Base-by-base conservation (phyloP, 768 basidiomycete species). In the Lactarius deliciosus region DNA sequence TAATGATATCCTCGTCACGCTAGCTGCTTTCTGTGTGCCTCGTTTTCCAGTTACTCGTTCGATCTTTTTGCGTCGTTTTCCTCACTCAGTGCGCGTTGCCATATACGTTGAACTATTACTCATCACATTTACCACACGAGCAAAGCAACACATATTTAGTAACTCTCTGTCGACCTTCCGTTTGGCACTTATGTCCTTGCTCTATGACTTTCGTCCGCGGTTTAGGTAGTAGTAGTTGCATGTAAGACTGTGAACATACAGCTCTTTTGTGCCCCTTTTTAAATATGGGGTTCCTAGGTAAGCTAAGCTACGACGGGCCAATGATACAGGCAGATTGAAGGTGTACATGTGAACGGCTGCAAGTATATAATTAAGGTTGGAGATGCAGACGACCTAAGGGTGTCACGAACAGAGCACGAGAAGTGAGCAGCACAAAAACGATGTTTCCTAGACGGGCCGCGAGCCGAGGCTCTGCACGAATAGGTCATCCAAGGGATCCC, bases 401-500 rank as follows among this genome's bases (percentile, higher is more conserved):
- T 59, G 34, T 60, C 40, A 63, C 32, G 36, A 40, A 54, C 53
- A 38, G 34, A 63, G 32, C 13, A 40, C 15, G n/a, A 22, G 47
- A 50, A 5, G 50, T 53, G 41, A 43, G 61, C 6, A 40, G n/a
- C 30, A 40, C 16, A 25, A 36, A 36, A 50, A 20, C 6, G 2
- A 32, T 34, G 58, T 25, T 60, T 62, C 61, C 63, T 56, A 67
- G 13, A 62, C 59, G 25, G 40, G 61, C 32, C 56, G 59, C 10
- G 36, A 58, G 38, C 64, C 38, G 38, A 69, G 40, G 28, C 57
- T 25, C 15, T 56, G 80, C 71, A 91, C 73, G 45, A 83, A 81
- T 66, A 80, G 81, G 70, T 90, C 89, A 74, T 91, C 89, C 34
- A 80, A 71, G 30, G 85, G 85, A 63, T 86, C 81, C 64, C 89